Evolutionary conservation across 257 asterid genomes (phyloP).

Genomic region (Lycium barbarum): DNA sequence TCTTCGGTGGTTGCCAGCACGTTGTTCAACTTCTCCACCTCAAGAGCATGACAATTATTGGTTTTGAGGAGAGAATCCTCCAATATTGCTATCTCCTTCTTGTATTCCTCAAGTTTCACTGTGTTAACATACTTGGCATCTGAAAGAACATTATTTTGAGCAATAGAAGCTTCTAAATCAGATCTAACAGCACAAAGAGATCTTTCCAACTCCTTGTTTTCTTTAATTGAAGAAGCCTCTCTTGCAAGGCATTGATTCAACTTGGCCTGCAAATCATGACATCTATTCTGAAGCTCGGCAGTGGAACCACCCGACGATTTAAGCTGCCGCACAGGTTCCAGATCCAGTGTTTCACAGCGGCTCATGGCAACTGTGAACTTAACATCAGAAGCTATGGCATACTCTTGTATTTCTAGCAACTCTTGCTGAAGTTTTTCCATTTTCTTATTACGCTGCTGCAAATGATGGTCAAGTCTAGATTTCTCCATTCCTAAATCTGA

Average conservation of each 20-base stretch:
- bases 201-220: slow-evolving; percentile 49
- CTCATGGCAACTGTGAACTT: slow-evolving; percentile 51
- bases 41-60: slow-evolving; percentile 44
- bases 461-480: slow-evolving; percentile 55
- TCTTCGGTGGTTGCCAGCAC: slow-evolving; percentile 54
- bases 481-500: slow-evolving; percentile 68
- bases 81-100: slow-evolving; percentile 41
- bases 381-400: slow-evolving; percentile 63
- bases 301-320: slow-evolving; percentile 50
- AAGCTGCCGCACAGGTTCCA: slow-evolving; percentile 54
- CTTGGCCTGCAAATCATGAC: slow-evolving; percentile 47
- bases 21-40: slow-evolving; percentile 49
- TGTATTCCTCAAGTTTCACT: slow-evolving; percentile 56
- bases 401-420: slow-evolving; percentile 55
- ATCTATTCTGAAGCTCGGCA: slow-evolving; percentile 54
- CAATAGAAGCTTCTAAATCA: slow-evolving; percentile 56
- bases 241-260: slow-evolving; percentile 49
- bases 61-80: slow-evolving; percentile 49
- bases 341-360: slow-evolving; percentile 49
- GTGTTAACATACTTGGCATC: slow-evolving; percentile 49
- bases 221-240: slow-evolving; percentile 58
- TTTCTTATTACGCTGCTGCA: slow-evolving; percentile 51
- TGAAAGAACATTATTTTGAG: slow-evolving; percentile 63
- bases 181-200: slow-evolving; percentile 53
- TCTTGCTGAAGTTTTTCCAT: slow-evolving; percentile 53